phyloP scores from a whole-genome alignment of 2,329 filamentous ascomycete genomes.

The Trichoderma sp. region DNA sequence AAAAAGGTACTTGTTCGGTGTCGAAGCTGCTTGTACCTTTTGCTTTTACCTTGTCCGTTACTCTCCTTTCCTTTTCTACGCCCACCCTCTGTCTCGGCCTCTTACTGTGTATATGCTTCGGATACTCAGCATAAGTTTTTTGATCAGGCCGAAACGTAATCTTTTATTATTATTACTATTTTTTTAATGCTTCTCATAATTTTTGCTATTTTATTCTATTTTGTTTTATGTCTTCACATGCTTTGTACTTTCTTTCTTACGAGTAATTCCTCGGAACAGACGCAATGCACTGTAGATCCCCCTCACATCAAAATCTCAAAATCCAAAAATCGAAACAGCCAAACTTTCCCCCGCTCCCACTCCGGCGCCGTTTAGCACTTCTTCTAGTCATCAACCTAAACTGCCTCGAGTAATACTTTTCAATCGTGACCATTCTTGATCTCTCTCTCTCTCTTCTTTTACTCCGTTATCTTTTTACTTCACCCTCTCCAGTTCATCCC shows the following conservation, averaged over 20 bases:
- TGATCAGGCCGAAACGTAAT: background rate
- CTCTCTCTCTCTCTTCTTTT: background rate
- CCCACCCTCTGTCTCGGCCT: background rate
- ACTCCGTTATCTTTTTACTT: background rate
- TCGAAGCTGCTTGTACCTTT: background rate
- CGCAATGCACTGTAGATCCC: slow-evolving; percentile 15
- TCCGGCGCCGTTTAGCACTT: background rate
- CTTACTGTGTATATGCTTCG: background rate
- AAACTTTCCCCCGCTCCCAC: background rate
- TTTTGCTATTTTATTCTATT: background rate
- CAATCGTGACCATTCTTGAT: background rate
- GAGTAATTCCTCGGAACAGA: background rate
- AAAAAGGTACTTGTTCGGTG: background rate
- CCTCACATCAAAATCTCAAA: background rate
- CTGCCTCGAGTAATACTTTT: background rate
- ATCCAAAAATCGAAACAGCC: background rate
- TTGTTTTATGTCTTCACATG: background rate
- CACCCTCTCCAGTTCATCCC: background rate
- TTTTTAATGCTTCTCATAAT: background rate
- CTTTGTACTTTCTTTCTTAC: background rate
- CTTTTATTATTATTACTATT: background rate
- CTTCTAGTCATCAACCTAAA: background rate
- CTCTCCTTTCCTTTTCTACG: background rate
- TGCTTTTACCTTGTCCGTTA: background rate
- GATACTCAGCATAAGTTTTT: background rate